phyloP scores from a whole-genome alignment of 805 yeast species.

The Lachancea waltii region DNA sequence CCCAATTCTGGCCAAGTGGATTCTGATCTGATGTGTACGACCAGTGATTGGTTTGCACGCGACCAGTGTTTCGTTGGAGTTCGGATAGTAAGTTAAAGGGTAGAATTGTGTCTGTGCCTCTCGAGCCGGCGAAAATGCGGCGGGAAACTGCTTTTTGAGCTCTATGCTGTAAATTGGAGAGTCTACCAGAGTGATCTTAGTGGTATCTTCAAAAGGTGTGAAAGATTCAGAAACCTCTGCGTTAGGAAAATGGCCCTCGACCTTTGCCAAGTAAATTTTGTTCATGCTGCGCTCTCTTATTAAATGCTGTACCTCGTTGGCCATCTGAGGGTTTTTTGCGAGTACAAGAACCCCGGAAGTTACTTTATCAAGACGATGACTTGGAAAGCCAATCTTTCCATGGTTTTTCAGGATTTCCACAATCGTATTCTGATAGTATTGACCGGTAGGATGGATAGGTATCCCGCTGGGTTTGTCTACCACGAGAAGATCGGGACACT shows the following conservation, averaged over 20 bases:
- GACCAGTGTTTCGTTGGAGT: conserved; percentile 47
- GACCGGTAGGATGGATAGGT: conserved; percentile 93
- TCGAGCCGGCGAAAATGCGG: conserved; percentile 39
- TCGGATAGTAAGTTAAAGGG: conserved; percentile 54
- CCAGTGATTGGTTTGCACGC: conserved; percentile 87
- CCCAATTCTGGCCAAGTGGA: conserved; percentile 81
- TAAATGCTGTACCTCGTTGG: conserved; percentile 58
- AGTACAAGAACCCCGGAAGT: conserved; percentile 85
- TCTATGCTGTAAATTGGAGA: conserved; percentile 61
- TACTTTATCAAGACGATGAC: conserved; percentile 81
- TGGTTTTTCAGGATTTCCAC: conserved; percentile 68
- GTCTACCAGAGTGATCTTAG: conserved; percentile 10
- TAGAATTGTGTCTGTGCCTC: conserved; percentile 66
- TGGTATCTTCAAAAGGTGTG: conserved; percentile 10
- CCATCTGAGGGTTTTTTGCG: conserved; percentile 34
- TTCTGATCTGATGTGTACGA: conserved; percentile 90
- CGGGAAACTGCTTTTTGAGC: conserved; percentile 59
- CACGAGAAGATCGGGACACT: conserved; percentile 69
- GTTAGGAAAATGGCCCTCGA: conserved; percentile 72
- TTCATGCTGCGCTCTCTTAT: conserved; percentile 55
- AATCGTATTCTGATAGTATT: conserved; percentile 64
- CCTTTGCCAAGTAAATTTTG: conserved; percentile 82
- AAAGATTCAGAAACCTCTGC: not conserved
- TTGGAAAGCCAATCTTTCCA: conserved; percentile 55
- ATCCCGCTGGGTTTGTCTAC: conserved; percentile 91